Conservation (phyloP, 306 rosid species). For the Vigna radiata region DNA sequence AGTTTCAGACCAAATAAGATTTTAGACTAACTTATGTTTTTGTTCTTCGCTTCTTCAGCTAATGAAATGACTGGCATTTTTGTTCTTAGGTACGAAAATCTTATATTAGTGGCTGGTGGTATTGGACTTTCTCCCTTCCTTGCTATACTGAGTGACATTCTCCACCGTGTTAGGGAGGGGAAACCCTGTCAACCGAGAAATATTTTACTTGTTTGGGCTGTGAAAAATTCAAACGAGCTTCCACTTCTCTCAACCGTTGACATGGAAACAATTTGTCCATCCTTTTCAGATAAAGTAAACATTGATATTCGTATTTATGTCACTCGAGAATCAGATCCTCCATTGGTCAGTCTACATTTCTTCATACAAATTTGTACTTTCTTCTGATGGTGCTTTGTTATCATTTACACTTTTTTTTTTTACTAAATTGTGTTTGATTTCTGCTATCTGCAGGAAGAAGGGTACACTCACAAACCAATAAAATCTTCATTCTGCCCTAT, state of each 20-base stretch:
- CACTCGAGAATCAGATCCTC: constrained; percentile 84
- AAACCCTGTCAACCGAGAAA: constrained; percentile 74
- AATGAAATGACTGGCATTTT: constrained; percentile 22
- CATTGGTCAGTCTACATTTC: constrained; percentile 64
- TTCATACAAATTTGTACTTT: constrained; percentile 7
- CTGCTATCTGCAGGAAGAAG: constrained; percentile 74
- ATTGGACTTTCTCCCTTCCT: constrained; percentile 94
- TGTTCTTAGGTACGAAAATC: constrained; percentile 79
- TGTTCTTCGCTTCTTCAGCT: constrained; percentile 10
- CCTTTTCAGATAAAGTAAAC: constrained; percentile 62
- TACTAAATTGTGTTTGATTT: constrained; percentile 34
- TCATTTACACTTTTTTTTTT: background rate
- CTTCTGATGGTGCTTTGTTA: constrained; percentile 2
- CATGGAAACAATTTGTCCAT: constrained; percentile 74
- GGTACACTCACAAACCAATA: constrained; percentile 48
- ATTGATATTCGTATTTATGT: constrained; percentile 66
- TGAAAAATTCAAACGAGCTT: constrained; percentile 78
- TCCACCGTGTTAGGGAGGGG: constrained; percentile 76
- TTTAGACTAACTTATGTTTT: constrained; percentile 4
- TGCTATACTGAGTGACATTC: constrained; percentile 87
- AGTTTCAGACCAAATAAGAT: constrained; percentile 19
- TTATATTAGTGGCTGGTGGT: constrained; percentile 93
- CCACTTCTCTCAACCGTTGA: constrained; percentile 77
- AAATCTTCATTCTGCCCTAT: constrained; percentile 55
- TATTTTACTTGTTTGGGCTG: constrained; percentile 83